phyloP scores from a whole-genome alignment of 1,139 yeast species.

The Candida tunisiensis region DNA sequence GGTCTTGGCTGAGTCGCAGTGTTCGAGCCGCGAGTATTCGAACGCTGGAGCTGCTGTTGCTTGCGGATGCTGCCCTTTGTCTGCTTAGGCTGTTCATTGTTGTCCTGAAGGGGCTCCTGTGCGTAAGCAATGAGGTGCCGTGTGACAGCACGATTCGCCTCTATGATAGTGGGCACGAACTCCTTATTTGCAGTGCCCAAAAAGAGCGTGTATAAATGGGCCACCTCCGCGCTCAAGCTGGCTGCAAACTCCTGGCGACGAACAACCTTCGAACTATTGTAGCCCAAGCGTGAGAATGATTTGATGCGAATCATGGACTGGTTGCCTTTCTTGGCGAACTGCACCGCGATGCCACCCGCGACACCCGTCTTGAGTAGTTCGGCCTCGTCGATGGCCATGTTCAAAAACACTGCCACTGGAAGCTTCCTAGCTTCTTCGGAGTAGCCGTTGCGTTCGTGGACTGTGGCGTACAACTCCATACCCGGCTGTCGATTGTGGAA shows the following conservation, averaged over 20 bases:
- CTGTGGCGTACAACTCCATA: conserved; percentile 53
- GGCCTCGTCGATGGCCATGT: conserved; percentile 24
- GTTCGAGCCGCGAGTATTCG: not conserved
- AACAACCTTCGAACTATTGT: conserved; percentile 12
- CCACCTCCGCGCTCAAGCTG: conserved; percentile 14
- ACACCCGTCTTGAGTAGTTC: conserved; percentile 23
- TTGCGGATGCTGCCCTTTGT: conserved; percentile 1
- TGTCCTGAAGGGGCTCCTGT: conserved; percentile 2
- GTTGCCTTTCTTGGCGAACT: conserved; percentile 12
- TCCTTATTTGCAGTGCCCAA: conserved; percentile 15
- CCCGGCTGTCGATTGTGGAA: conserved; percentile 32
- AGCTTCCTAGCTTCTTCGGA: conserved; percentile 31
- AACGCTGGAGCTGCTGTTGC: not conserved
- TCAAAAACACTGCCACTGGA: conserved; percentile 49
- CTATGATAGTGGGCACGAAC: conserved; percentile 10
- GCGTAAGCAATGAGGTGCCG: conserved; percentile 14
- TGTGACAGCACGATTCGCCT: conserved; percentile 10
- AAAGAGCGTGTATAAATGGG: conserved; percentile 16
- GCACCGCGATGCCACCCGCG: conserved; percentile 31
- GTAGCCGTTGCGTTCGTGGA: conserved; percentile 54
- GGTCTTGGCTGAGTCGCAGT: not conserved
- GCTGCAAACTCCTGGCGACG: conserved; percentile 10
- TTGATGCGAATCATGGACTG: conserved; percentile 8
- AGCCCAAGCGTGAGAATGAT: conserved; percentile 12
- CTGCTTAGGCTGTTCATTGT: conserved; percentile 3